These are phyloP conservation scores for Jackrogersella minutella DNA, from an alignment of 495 filamentous ascomycete species.

Conservation along the genomic window DNA sequence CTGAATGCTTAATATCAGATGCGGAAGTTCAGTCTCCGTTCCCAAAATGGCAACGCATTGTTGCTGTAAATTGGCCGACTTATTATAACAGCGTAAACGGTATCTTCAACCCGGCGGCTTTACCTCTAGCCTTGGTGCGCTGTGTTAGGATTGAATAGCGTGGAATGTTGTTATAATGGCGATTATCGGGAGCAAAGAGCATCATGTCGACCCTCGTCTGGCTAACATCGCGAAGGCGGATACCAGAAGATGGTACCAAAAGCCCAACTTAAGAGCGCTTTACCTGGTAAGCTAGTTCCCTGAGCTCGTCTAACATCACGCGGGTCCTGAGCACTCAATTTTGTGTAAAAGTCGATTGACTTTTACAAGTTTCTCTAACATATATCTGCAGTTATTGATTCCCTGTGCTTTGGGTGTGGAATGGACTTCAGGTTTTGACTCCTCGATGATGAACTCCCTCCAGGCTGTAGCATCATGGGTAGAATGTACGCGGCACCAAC, in stretches of 20 bases:
- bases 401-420: slow-evolving; percentile 66
- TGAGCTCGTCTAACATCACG: no score
- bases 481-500: slow-evolving; percentile 54
- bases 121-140: not conserved
- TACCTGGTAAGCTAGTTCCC: slow-evolving; percentile 48
- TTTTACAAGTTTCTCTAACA: not conserved
- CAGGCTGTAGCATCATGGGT: slow-evolving; percentile 62
- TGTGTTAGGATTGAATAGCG: no score
- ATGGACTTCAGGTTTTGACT: slow-evolving; percentile 69
- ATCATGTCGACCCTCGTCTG: slow-evolving; percentile 36
- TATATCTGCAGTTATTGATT: slow-evolving; percentile 50
- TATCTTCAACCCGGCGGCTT: not conserved
- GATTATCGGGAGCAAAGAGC: slow-evolving; percentile 35
- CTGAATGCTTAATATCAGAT: slow-evolving; percentile 36
- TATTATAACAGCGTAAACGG: not conserved
- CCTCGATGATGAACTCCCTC: slow-evolving; percentile 65
- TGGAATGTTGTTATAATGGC: slow-evolving; percentile 25
- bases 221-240: slow-evolving; percentile 49
- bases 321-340: no score
- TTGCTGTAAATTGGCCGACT: not conserved
- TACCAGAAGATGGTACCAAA: slow-evolving; percentile 61
- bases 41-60: slow-evolving; percentile 9
- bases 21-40: slow-evolving; percentile 27
- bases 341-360: not conserved
- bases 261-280: slow-evolving; percentile 60